Conservation (phyloP, 495 filamentous ascomycete species). For the Xylona heveae region DNA sequence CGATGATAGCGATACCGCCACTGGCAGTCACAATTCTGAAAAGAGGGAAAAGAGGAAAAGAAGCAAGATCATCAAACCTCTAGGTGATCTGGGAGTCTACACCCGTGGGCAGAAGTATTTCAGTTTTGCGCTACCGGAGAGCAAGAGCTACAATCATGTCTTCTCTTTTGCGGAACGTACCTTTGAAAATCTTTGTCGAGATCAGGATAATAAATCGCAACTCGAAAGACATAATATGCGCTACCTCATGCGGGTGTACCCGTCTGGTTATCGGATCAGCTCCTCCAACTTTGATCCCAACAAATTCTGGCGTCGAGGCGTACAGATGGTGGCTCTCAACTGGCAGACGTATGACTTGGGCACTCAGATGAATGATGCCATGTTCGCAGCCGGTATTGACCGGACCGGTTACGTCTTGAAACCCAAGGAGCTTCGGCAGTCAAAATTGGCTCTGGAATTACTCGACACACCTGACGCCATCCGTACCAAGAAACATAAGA, state of each 20-base stretch:
- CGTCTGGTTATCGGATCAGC: slow-evolving; percentile 50
- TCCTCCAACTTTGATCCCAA: slow-evolving; percentile 89
- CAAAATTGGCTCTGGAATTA: slow-evolving; percentile 21
- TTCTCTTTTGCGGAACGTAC: slow-evolving; percentile 79
- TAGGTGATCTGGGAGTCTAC: slow-evolving; percentile 80
- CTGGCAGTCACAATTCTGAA: slow-evolving; percentile 14
- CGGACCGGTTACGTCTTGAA: slow-evolving; percentile 84
- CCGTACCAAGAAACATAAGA: slow-evolving; percentile 40
- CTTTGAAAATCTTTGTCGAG: slow-evolving; percentile 56
- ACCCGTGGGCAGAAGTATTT: slow-evolving; percentile 69
- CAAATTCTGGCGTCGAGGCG: slow-evolving; percentile 80
- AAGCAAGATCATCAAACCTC: slow-evolving; percentile 66
- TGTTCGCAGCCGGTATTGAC: slow-evolving; percentile 88
- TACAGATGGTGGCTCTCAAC: slow-evolving; percentile 91
- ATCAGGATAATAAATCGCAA: slow-evolving; percentile 44
- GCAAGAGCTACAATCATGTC: slow-evolving; percentile 73
- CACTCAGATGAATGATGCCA: slow-evolving; percentile 90
- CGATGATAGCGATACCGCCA: slow-evolving; percentile 37
- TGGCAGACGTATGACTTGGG: slow-evolving; percentile 95
- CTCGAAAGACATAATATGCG: slow-evolving; percentile 77
- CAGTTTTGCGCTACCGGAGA: slow-evolving; percentile 51
- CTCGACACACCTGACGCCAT: slow-evolving; percentile 5
- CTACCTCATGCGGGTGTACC: slow-evolving; percentile 86
- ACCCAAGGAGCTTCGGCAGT: slow-evolving; percentile 54
- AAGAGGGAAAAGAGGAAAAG: slow-evolving; percentile 35